Base-by-base conservation (phyloP, 352 stramenopile species). In the Elongisporangium prolatum region DNA sequence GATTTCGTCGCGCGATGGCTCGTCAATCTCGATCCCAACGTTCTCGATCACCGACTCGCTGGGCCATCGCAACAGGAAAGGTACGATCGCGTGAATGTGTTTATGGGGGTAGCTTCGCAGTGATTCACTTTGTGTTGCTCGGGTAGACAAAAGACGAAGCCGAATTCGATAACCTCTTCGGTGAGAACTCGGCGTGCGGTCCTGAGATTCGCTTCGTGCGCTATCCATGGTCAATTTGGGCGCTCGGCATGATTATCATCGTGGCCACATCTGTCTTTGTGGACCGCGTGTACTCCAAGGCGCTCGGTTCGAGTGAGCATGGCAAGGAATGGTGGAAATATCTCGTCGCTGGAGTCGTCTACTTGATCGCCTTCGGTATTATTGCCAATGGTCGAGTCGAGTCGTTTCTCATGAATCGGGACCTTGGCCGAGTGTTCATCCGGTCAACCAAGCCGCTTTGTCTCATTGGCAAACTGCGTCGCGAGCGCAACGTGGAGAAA, bases 261-360 rank as follows among this genome's bases (percentile, higher is more conserved):
- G 60, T 88, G 40, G 71, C 65, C 4, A 77, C 80, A 47, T 75
- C 75, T 0, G 59, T 90, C 16, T 90, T 88, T 57, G 70, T 86
- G 21, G 61, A 83, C 44, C 75, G 79, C 21, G 73, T 88, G 20
- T 56, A 83, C 53, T 61, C 59, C 17, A 60, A 78, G 14, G 59
- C 62, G 1, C 56, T 71, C 21, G 53, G 52, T 11, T 50, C 49
- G 16, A 55, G 25, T n/a, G 21, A 24, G 8, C 24, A 14, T 2
- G 59, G 56, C 22, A 50, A 67, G 17, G 68, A 71, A 50, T 86
- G 77, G 77, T 88, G 80, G 80, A 88, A 90, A 56, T 87, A 90
- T 72, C 40, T 86, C 13, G 77, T 90, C 10, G 77, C 74, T 0
- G 59, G 67, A 11, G 57, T 77, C 38, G 73, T 90, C 47, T 87